Evolutionary conservation across 139 green algal species (phyloP), one percentile per base, ranked within the genome.

Genomic region (Pleodorina starrii): DNA sequence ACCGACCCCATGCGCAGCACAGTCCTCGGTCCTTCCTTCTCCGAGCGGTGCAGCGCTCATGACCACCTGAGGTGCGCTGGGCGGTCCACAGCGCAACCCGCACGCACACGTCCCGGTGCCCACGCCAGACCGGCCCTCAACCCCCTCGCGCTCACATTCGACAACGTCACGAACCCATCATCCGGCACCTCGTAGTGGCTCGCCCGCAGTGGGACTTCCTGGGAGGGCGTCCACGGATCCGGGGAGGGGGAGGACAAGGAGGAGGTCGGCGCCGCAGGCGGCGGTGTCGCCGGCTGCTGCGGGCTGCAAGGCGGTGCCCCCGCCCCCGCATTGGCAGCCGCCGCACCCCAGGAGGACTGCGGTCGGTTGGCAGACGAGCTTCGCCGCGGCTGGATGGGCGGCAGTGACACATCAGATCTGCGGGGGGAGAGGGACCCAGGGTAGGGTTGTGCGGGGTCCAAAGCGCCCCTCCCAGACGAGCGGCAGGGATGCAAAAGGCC

Each of bases 101-200:
- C n/a, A n/a, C n/a, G n/a, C n/a, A n/a, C n/a, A n/a, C n/a, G n/a
- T n/a, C n/a, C n/a, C n/a, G n/a, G n/a, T n/a, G n/a, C n/a, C n/a
- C n/a, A n/a, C n/a, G n/a, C n/a, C n/a, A n/a, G n/a, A n/a, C n/a
- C n/a, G n/a, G n/a, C n/a, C n/a, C n/a, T n/a, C n/a, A n/a, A n/a
- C n/a, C n/a, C n/a, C n/a, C n/a, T n/a, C n/a, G 29, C 3, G 0
- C 46, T 48, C 32, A 71, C 38, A 2, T 59, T 5, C 27, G 25
- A 38, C 60, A 87, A 29, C 19, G 81, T 78, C n/a, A 32, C 81
- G 60, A 68, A 87, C 4, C 81, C 81, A 14, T 87, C 81, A 17
- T 87, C 81, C 10, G 16, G 16, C 79, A 59, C 79, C 79, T 59
- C 79, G 79, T 86, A 86, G 4, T 48, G 14, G 25, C 35, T 44